Evolutionary conservation across 1,139 yeast genomes (phyloP), one percentile per base, ranked within the genome.

Genomic region (Hyphopichia buzzinii): DNA sequence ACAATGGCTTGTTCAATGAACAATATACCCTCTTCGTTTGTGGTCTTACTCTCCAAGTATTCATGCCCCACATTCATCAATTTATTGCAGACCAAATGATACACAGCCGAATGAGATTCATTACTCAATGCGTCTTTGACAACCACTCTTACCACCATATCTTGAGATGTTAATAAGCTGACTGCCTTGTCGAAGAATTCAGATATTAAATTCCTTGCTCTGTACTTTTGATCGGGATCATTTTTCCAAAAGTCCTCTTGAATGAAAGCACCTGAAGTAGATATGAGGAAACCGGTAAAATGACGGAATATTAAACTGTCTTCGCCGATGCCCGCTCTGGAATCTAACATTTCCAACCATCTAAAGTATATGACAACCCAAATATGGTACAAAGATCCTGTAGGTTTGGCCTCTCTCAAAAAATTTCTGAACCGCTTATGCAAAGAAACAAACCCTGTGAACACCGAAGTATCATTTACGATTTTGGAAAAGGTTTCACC

Each of bases 381-480:
- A 1, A 82, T 77, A 38, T 75, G 77, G 29, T 76, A 65, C 26
- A 86, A 59, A 1, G 87, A 76, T 27, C 67, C 64, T 0, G 87
- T 79, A 1, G 90, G 86, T 26, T 59, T 62, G 5, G 76, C 74
- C n/a, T 79, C 65, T 40, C 79, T 69, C 35, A 83, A 58, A 30
- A 84, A 67, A 42, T 64, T 74, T 43, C 74, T 73, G 39, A 85
- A 63, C 40, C 81, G 74, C 52, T 85, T 84, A 52, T 86, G 92
- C 24, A 84, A 69, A 0, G 94, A 89, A 13, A 84, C 85, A 22
- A 82, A 75, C 13, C 95, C 92, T 1, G 90, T 81, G 35, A 84
- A 79, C 3, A 81, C 77, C 23, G 74, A 65, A 25, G 66, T 74
- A 42, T 83, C 89, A n/a, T 74, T 60, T 8, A 79, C 61, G 37